These are phyloP conservation scores for Boletus huronensis DNA, from an alignment of 768 basidiomycete genomes.

Conservation along the genomic window DNA sequence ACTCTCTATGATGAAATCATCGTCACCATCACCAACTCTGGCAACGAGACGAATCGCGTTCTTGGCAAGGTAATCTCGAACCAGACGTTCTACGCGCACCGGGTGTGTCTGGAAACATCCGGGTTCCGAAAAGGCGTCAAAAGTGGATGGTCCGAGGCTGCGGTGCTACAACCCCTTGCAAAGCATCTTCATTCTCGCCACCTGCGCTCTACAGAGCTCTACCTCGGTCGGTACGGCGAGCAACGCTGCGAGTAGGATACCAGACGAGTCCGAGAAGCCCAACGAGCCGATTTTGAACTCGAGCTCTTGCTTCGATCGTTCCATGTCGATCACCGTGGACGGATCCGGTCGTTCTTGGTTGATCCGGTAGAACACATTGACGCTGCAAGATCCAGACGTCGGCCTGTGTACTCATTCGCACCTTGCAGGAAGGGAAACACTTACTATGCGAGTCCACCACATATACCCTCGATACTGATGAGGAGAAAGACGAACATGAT, in stretches of 20 bases:
- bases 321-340: constrained; percentile 44
- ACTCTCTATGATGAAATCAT: background rate
- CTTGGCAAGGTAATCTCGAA: background rate
- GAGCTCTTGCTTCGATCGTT: constrained; percentile 67
- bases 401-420: background rate
- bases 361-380: constrained; percentile 82
- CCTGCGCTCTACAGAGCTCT: constrained; percentile 70
- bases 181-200: constrained; percentile 61
- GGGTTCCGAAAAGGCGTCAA: too few relatives aligned
- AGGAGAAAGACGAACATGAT: constrained; percentile 69
- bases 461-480: constrained; percentile 86
- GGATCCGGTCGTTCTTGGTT: constrained; percentile 66
- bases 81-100: background rate
- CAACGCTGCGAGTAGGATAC: constrained; percentile 48
- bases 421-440: constrained; percentile 19
- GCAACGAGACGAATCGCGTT: too few relatives aligned
- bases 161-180: constrained; percentile 57
- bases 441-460: constrained; percentile 90
- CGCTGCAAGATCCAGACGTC: constrained; percentile 41
- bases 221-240: constrained; percentile 54
- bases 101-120: background rate
- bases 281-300: constrained; percentile 92
- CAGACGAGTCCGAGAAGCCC: constrained; percentile 79
- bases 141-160: background rate
- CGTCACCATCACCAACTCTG: background rate